Base-by-base conservation (phyloP, 768 basidiomycete species). In the Tylopilus rubrobrunneus region DNA sequence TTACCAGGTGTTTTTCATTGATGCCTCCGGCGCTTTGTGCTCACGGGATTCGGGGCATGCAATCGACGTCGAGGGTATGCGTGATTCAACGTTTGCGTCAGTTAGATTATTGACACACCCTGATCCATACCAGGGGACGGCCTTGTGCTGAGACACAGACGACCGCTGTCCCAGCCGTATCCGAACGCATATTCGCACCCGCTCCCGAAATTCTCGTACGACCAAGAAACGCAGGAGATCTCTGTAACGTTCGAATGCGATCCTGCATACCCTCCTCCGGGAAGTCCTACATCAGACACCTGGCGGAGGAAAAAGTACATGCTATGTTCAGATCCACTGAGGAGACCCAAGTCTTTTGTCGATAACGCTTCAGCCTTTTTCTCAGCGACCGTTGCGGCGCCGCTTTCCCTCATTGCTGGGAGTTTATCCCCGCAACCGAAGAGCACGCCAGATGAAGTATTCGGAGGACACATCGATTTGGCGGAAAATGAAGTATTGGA, bases 31-130 rank as follows among this genome's bases (percentile, higher is more conserved):
- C 19, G 83, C 82, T 10, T 69, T 92, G 40, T 92, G 88, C 66
- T 89, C 90, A 9, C 79, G 86, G 59, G 79, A 82, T 4, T 81
- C 89, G 15, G 91, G 91, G 0, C 89, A 92, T 69, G 91, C 89
- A 8, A 73, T 93, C 36, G 90, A 93, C 61, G 70, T 92, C 34
- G 83, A 92, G 76, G 80, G 89, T 86, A 67, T 23, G 71, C 57
- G 15, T 19, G 44, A 46, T 36, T 28, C 25, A 28, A 6, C 45
- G 45, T 37, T 45, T 45, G 17, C 19, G 25, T 49, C 7, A 31
- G 31, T 7, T 37, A 14, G 27, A 47, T 11, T 27, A 12, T 45
- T 56, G 49, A 57, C 63, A 49, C 4, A 59, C 23, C 15, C 48
- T 48, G 31, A 45, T 43, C 44, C 37, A 49, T 39, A 45, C 45